Evolutionary conservation across 1,139 yeast species (phyloP).

Genomic region (Martiniozyma asiatica): DNA sequence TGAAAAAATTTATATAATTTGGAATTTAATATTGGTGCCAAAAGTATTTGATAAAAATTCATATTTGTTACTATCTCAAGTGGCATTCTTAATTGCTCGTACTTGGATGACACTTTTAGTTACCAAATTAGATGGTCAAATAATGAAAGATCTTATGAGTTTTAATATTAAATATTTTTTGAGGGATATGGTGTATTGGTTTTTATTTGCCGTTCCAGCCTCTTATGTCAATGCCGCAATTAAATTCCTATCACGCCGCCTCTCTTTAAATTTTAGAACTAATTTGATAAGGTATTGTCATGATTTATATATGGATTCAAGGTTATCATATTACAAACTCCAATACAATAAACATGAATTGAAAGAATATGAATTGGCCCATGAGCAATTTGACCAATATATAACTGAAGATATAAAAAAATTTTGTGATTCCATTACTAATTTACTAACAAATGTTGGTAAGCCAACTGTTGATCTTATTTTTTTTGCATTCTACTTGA

Average conservation of each 20-base stretch:
- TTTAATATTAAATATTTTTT: conserved; percentile 68
- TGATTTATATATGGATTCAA: conserved; percentile 74
- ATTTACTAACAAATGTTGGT: conserved; percentile 79
- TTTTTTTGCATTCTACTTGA: conserved; percentile 75
- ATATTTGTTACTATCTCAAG: conserved; percentile 54
- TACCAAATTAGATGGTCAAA: conserved; percentile 85
- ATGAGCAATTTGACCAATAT: conserved; percentile 56
- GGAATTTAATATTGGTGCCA: conserved; percentile 69
- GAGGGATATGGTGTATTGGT: conserved; percentile 76
- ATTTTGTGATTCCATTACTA: conserved; percentile 74
- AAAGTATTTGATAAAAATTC: conserved; percentile 58
- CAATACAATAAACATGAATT: conserved; percentile 31
- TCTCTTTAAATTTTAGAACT: conserved; percentile 77
- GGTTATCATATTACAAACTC: conserved; percentile 72
- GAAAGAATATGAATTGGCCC: conserved; percentile 19
- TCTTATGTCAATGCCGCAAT: conserved; percentile 88
- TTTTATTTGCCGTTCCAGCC: conserved; percentile 84
- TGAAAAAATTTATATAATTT: conserved; percentile 62
- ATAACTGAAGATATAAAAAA: conserved; percentile 77
- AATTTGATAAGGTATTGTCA: conserved; percentile 78
- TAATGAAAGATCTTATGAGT: conserved; percentile 79
- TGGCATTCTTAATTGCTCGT: conserved; percentile 63
- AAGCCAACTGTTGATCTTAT: conserved; percentile 82
- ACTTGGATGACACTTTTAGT: conserved; percentile 82
- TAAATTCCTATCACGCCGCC: conserved; percentile 63